Conservation (phyloP, 2,329 filamentous ascomycete genomes). For the Colletotrichum acutatum region DNA sequence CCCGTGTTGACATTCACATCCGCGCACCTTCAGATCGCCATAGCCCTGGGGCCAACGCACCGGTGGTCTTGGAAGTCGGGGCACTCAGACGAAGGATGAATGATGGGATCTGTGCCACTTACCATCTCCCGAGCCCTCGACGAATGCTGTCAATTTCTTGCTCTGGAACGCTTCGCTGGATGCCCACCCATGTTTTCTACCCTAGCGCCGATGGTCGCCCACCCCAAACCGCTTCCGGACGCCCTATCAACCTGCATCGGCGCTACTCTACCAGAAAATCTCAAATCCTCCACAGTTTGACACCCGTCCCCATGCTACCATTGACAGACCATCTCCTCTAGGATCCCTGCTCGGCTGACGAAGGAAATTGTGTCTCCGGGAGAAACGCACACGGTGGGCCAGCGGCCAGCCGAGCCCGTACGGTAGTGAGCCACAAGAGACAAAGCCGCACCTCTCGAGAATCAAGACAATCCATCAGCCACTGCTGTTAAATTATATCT, state of each 20-base stretch:
- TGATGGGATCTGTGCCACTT: slow-evolving; percentile 11
- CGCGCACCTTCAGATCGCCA: not conserved
- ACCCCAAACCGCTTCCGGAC: slow-evolving; percentile 24
- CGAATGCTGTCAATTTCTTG: slow-evolving; percentile 19
- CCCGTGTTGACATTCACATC: not conserved
- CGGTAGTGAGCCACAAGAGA: not conserved
- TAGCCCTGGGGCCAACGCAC: not conserved
- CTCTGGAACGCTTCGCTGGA: slow-evolving; percentile 19
- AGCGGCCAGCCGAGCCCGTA: slow-evolving; percentile 1
- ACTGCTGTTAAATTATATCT: not conserved
- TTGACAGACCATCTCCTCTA: slow-evolving; percentile 13
- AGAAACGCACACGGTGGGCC: not conserved
- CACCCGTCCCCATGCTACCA: slow-evolving; percentile 9
- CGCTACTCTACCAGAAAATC: slow-evolving; percentile 27
- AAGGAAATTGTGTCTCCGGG: slow-evolving; percentile 10
- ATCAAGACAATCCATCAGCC: not conserved
- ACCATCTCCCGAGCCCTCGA: not conserved
- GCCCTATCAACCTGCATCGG: slow-evolving; percentile 20
- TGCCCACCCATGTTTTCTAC: slow-evolving; percentile 3
- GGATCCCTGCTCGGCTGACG: slow-evolving; percentile 22
- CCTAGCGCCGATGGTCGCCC: slow-evolving; percentile 13
- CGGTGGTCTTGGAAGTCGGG: not conserved
- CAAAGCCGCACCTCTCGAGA: not conserved
- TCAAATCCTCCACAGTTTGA: slow-evolving; percentile 29
- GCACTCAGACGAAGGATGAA: not conserved